Percentiles rank a stretch among this genome's conserved stretches.
These are phyloP conservation scores for Huntiella bhutanensis DNA, from an alignment of 2,329 filamentous ascomycete species.

Conservation along the genomic window DNA sequence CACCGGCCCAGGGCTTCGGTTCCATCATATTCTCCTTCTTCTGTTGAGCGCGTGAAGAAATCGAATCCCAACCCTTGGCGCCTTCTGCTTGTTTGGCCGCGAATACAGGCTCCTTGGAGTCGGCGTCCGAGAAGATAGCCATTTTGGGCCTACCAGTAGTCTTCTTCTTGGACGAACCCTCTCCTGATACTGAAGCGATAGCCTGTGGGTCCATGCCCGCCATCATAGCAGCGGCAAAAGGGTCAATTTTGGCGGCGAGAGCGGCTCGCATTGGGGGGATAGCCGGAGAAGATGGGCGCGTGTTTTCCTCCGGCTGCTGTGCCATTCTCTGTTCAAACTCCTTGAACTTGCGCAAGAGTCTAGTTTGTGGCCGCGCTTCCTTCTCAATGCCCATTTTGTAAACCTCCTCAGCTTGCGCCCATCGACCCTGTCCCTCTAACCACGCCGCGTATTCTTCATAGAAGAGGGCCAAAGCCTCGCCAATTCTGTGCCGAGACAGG, in stretches of 20 bases:
- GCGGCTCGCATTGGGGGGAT: conserved; percentile 68
- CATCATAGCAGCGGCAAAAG: conserved; percentile 44
- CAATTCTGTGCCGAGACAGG: conserved; percentile 70
- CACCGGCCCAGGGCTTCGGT: conserved; percentile 76
- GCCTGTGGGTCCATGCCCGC: conserved; percentile 46
- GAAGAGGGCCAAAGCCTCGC: conserved; percentile 71
- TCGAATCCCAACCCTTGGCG: conserved; percentile 74
- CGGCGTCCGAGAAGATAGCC: conserved; percentile 31
- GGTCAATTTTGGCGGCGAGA: conserved; percentile 68
- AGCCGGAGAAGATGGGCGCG: conserved; percentile 63
- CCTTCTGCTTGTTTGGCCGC: conserved; percentile 50
- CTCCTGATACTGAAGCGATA: conserved; percentile 25
- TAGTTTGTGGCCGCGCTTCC: conserved; percentile 64
- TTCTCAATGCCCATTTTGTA: conserved; percentile 78
- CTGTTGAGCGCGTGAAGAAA: conserved; percentile 67
- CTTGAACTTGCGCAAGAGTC: conserved; percentile 71
- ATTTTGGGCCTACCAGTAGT: conserved; percentile 34
- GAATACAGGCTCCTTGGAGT: conserved; percentile 9
- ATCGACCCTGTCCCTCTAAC: conserved; percentile 68
- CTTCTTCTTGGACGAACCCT: conserved; percentile 25
- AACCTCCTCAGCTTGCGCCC: conserved; percentile 84
- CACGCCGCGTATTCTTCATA: conserved; percentile 95
- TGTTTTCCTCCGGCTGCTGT: conserved; percentile 37
- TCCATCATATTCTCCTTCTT: conserved; percentile 88
- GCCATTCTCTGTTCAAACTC: conserved; percentile 71